These are phyloP conservation scores for Nepenthes gracilis DNA, from an alignment of 148 eudicot species.

Conservation along the genomic window DNA sequence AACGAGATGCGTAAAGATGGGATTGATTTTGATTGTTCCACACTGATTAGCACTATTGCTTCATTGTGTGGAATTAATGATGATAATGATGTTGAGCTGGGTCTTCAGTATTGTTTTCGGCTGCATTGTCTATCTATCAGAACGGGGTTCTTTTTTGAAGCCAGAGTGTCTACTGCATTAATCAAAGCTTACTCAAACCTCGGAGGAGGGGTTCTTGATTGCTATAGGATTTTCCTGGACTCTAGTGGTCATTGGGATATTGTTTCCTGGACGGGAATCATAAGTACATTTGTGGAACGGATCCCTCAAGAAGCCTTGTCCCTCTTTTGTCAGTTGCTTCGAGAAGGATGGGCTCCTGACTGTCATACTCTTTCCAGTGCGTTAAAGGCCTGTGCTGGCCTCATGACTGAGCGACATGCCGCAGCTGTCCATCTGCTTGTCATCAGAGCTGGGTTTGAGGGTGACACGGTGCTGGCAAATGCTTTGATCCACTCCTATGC, in stretches of 20 bases:
- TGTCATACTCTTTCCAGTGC: slow-evolving; percentile 20
- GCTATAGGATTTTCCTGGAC: slow-evolving; percentile 30
- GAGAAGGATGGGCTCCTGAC: slow-evolving; percentile 27
- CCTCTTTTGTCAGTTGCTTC: slow-evolving; percentile 24
- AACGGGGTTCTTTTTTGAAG: slow-evolving; percentile 24
- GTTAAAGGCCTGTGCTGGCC: slow-evolving; percentile 42
- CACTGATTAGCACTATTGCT: slow-evolving; percentile 33
- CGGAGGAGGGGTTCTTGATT: slow-evolving; percentile 16
- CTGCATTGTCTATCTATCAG: slow-evolving; percentile 27
- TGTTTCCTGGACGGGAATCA: slow-evolving; percentile 43
- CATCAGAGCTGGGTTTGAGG: slow-evolving; percentile 19
- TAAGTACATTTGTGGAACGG: slow-evolving; percentile 20
- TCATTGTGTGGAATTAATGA: slow-evolving; percentile 14
- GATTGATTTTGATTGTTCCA: slow-evolving; percentile 32
- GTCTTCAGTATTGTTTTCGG: slow-evolving; percentile 22
- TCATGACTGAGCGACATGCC: slow-evolving; percentile 29
- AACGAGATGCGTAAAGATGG: slow-evolving; percentile 23
- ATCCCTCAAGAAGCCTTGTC: slow-evolving; percentile 25
- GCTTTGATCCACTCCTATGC: slow-evolving; percentile 44
- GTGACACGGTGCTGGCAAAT: slow-evolving; percentile 26
- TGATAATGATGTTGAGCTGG: slow-evolving; percentile 4
- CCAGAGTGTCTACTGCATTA: slow-evolving; percentile 32
- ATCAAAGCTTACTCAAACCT: slow-evolving; percentile 37
- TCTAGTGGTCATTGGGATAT: slow-evolving; percentile 26
- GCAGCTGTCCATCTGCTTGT: slow-evolving; percentile 27